Percentiles rank a stretch among this genome's conserved stretches.
Evolutionary conservation across 805 yeast genomes (phyloP).

Genomic region (Candida sonorensis): DNA sequence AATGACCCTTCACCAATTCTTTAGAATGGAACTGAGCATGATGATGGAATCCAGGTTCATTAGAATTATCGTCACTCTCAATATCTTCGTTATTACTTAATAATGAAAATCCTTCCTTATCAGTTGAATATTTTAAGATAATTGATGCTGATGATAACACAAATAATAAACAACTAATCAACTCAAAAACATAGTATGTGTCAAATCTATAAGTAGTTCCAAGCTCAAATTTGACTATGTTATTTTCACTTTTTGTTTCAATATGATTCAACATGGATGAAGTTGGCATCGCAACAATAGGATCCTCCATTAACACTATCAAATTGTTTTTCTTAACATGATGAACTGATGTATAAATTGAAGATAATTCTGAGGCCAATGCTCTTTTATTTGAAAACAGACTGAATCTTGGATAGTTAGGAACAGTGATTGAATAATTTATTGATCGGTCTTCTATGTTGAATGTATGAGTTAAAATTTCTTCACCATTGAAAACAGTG

Average conservation of each 20-base stretch:
- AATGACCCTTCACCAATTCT: constrained; percentile 44
- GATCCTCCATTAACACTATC: constrained; percentile 20
- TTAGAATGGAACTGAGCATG: constrained; percentile 24
- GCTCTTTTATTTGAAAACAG: constrained; percentile 24
- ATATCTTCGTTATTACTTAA: constrained; percentile 5
- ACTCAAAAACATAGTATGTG: constrained; percentile 48
- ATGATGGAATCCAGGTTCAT: constrained; percentile 9
- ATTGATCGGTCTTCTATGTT: too few relatives aligned
- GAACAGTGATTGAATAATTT: constrained; percentile 4
- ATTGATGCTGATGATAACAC: constrained; percentile 43
- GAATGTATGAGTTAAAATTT: too few relatives aligned
- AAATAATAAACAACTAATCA: constrained; percentile 43
- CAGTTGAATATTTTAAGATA: constrained; percentile 34
- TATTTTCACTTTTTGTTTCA: neutral
- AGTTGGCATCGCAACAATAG: constrained; percentile 15
- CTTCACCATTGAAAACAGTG: too few relatives aligned
- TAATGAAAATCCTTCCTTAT: constrained; percentile 15
- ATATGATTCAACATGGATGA: constrained; percentile 2
- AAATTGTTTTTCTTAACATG: constrained; percentile 6
- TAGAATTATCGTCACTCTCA: constrained; percentile 3
- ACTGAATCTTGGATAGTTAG: constrained; percentile 12
- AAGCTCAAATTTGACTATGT: constrained; percentile 16
- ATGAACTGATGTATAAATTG: constrained; percentile 5
- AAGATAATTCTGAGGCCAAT: constrained; percentile 22
- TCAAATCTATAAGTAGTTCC: constrained; percentile 37